These are phyloP conservation scores for Tricholoma saponaceum DNA, from an alignment of 768 basidiomycete species.

Conservation along the genomic window DNA sequence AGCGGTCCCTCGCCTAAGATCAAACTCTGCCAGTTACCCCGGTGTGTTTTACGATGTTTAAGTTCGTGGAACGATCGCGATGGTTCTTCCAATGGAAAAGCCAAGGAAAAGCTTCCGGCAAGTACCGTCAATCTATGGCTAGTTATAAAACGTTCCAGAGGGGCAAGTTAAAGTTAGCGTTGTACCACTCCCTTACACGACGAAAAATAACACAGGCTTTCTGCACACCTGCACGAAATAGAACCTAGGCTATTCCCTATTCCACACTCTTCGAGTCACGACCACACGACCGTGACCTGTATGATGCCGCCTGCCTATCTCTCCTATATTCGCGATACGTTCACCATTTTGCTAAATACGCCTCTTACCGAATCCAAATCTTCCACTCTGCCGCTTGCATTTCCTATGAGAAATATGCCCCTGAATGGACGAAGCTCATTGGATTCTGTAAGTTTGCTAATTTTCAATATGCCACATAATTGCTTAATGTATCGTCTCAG, in stretches of 20 bases:
- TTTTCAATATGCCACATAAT: neutral
- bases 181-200: too few species aligned
- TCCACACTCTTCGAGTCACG: neutral
- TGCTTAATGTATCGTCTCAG: neutral
- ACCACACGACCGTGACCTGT: neutral
- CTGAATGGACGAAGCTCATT: constrained; percentile 1
- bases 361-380: constrained; percentile 28
- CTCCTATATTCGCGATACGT: constrained; percentile 20
- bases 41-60: too few species aligned
- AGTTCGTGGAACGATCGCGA: too few species aligned
- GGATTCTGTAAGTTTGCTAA: constrained; percentile 2
- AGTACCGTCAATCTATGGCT: neutral
- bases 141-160: neutral
- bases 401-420: constrained; percentile 24
- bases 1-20: too few species aligned
- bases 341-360: constrained; percentile 31
- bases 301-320: constrained; percentile 18
- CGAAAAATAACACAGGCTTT: too few species aligned
- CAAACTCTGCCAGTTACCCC: too few species aligned
- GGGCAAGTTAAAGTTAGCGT: neutral
- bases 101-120: neutral
- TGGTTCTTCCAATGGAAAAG: too few species aligned
- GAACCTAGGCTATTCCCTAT: neutral
- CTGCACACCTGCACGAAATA: neutral
- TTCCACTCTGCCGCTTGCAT: constrained; percentile 7